phyloP scores from a whole-genome alignment of 73 alveolate genomes.

The Blepharisma japonicum region DNA sequence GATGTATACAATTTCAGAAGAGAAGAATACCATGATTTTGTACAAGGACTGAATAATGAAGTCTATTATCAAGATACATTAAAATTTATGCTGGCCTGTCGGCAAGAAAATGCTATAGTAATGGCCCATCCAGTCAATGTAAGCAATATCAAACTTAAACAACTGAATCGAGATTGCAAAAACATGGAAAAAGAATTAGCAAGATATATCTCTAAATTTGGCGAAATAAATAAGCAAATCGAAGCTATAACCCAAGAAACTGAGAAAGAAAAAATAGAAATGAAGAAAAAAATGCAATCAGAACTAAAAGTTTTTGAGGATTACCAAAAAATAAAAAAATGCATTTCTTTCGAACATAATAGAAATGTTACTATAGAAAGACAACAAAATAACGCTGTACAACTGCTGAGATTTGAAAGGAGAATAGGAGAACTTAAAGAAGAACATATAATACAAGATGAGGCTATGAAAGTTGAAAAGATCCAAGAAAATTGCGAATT shows the following conservation, averaged over 20 bases:
- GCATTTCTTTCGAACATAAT: not conserved
- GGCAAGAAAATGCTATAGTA: not conserved
- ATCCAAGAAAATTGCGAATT: not conserved
- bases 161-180: not conserved
- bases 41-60: not conserved
- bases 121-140: not conserved
- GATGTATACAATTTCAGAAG: not conserved
- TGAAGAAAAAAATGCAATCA: not conserved
- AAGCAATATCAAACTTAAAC: not conserved
- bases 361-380: not conserved
- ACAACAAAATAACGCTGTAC: not conserved
- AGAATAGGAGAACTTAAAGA: conserved; percentile 13
- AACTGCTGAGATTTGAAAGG: conserved; percentile 10
- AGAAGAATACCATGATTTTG: not conserved
- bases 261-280: not conserved
- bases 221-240: not conserved
- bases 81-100: not conserved
- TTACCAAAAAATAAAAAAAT: conserved; percentile 16
- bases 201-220: not conserved
- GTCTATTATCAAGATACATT: not conserved
- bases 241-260: not conserved
- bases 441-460: not conserved
- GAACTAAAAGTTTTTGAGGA: conserved; percentile 6
- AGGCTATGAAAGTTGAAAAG: not conserved
- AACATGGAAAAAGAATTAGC: not conserved